Percentiles rank a stretch among this genome's conserved stretches.
Evolutionary conservation across 148 eudicot species (phyloP).

Genomic region (Chenopodium formosanum): DNA sequence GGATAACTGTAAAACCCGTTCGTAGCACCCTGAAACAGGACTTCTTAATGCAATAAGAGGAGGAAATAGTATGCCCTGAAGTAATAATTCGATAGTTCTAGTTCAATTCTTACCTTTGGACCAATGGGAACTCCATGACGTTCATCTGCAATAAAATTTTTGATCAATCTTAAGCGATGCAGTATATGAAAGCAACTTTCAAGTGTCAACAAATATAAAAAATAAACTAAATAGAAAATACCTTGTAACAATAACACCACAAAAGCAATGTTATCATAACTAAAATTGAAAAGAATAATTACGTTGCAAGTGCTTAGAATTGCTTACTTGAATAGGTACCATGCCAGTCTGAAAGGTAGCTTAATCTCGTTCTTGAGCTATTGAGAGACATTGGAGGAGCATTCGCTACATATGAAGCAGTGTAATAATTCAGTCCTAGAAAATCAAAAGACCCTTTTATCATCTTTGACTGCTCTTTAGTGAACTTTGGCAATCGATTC

Average conservation of each 20-base stretch:
- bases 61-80: background rate
- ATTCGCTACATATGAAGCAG: conserved; percentile 29
- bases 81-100: background rate
- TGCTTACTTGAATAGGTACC: conserved; percentile 23
- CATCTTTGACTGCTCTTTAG: conserved; percentile 28
- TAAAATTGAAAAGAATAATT: too few relatives aligned
- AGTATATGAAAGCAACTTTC: background rate
- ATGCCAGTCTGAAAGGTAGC: conserved; percentile 29
- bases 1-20: conserved; percentile 27
- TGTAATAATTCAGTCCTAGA: conserved; percentile 40
- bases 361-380: conserved; percentile 9
- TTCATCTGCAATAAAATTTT: conserved; percentile 17
- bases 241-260: too few relatives aligned
- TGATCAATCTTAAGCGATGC: background rate
- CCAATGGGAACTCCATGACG: conserved; percentile 31
- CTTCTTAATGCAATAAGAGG: background rate
- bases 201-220: background rate
- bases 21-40: conserved; percentile 19
- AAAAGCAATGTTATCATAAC: too few relatives aligned
- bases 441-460: conserved; percentile 37
- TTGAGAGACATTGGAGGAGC: background rate
- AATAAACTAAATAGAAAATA: too few relatives aligned
- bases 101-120: conserved; percentile 22
- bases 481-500: conserved; percentile 34
- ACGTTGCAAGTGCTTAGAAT: background rate